phyloP scores from a whole-genome alignment of 352 stramenopile genomes.

The Phytophthora melonis region DNA sequence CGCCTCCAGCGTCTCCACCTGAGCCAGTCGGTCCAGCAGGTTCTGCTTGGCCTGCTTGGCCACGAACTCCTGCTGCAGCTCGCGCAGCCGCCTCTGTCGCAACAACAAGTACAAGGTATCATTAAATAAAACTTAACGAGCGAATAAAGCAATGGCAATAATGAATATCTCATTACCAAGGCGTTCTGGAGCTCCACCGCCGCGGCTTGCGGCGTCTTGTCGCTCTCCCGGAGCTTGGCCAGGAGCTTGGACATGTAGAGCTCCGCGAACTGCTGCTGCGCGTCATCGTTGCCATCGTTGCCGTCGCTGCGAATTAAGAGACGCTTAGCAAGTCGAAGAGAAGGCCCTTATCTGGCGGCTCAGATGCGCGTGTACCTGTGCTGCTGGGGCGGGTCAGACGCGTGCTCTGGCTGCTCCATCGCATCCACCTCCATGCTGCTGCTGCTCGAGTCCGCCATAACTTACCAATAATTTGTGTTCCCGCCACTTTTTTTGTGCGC shows the following conservation, averaged over 20 bases:
- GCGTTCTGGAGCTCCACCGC: slow-evolving; percentile 38
- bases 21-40: slow-evolving; percentile 75
- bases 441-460: not conserved
- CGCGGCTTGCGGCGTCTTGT: slow-evolving; percentile 35
- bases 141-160: not conserved
- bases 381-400: not conserved
- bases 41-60: slow-evolving; percentile 77
- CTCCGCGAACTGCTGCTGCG: slow-evolving; percentile 36
- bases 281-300: not conserved
- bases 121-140: not conserved
- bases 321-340: not conserved
- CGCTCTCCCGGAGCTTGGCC: slow-evolving; percentile 30
- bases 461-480: not conserved
- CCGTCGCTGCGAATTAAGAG: not conserved
- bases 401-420: not conserved
- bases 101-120: not conserved
- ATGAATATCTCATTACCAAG: slow-evolving; percentile 30
- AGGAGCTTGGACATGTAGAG: slow-evolving; percentile 58
- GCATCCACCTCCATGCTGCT: not conserved
- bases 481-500: not conserved
- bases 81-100: slow-evolving; percentile 50
- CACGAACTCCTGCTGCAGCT: slow-evolving; percentile 63
- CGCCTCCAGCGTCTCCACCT: slow-evolving; percentile 59
- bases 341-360: not conserved
- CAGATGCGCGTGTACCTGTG: not conserved